A percentile compares a stretch with the other conserved stretches of the same genome.
phyloP scores from a whole-genome alignment of 768 basidiomycete genomes.

The Mycena albidolilacea region DNA sequence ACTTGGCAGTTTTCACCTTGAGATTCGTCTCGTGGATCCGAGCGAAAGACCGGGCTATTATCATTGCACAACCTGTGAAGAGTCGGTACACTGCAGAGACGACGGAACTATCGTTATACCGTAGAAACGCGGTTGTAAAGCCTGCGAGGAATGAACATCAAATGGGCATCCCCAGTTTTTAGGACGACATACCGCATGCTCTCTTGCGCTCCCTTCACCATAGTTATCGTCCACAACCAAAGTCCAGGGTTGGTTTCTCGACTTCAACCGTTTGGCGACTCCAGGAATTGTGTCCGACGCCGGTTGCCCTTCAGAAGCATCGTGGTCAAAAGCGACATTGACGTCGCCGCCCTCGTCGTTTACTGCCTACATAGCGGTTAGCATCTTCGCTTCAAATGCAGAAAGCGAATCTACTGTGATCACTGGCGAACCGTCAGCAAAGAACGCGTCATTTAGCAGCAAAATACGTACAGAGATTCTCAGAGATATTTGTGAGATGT shows the following conservation, averaged over 20 bases:
- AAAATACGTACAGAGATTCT: slow-evolving; percentile 84
- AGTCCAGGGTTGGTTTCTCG: slow-evolving; percentile 90
- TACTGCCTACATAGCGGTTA: slow-evolving; percentile 69
- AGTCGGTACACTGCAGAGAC: slow-evolving; percentile 18
- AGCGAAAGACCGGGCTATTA: slow-evolving; percentile 94
- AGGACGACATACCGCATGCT: slow-evolving; percentile 76
- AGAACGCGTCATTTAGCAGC: background rate
- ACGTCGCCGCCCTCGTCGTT: slow-evolving; percentile 97
- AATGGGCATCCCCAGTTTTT: background rate
- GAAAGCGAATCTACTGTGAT: slow-evolving; percentile 73
- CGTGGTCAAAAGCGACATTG: slow-evolving; percentile 90
- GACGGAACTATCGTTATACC: slow-evolving; percentile 58
- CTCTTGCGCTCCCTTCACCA: slow-evolving; percentile 97
- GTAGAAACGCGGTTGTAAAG: slow-evolving; percentile 95
- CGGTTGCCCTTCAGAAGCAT: slow-evolving; percentile 59
- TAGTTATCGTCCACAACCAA: slow-evolving; percentile 97
- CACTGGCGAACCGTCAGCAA: slow-evolving; percentile 59
- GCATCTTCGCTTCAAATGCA: slow-evolving; percentile 7
- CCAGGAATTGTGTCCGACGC: slow-evolving; percentile 88
- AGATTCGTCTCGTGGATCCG: slow-evolving; percentile 99
- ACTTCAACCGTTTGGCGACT: slow-evolving; percentile 91
- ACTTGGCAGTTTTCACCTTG: slow-evolving; percentile 67
- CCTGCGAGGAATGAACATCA: slow-evolving; percentile 46
- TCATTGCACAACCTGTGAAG: slow-evolving; percentile 78
- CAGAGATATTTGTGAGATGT: slow-evolving; percentile 95